Percentiles rank a stretch among this genome's conserved stretches.
phyloP scores from a whole-genome alignment of 2,329 filamentous ascomycete species.

The Aspergillus sp. region DNA sequence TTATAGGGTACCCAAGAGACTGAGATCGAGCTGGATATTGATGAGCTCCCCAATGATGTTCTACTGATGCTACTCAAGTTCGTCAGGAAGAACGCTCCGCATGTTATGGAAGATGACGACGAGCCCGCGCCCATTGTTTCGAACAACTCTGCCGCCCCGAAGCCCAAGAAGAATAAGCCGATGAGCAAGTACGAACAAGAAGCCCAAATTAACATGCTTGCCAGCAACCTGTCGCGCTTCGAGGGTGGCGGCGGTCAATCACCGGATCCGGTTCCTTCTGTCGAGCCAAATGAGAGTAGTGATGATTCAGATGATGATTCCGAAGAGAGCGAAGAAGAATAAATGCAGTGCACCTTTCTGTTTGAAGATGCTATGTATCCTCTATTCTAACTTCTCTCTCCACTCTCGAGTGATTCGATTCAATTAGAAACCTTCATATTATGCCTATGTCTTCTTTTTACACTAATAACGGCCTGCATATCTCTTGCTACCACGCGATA shows the following conservation, averaged over 20 bases:
- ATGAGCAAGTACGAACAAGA: conserved; percentile 48
- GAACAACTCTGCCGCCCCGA: conserved; percentile 29
- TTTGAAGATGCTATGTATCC: conserved; percentile 18
- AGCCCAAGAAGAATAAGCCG: conserved; percentile 47
- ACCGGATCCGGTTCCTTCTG: conserved; percentile 38
- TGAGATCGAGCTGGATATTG: conserved; percentile 44
- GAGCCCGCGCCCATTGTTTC: conserved; percentile 22
- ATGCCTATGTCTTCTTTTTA: conserved; percentile 7
- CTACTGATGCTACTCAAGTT: conserved; percentile 41
- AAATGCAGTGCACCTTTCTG: conserved; percentile 12
- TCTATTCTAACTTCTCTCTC: conserved; percentile 5
- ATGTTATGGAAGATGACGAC: conserved; percentile 39
- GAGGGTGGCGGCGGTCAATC: conserved; percentile 36
- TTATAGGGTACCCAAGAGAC: conserved; percentile 37
- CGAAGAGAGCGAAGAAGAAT: conserved; percentile 47
- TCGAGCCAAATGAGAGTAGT: conserved; percentile 40
- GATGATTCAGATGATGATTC: conserved; percentile 43
- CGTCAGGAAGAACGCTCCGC: conserved; percentile 42
- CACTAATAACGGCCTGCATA: conserved; percentile 6
- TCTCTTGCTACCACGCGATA: conserved; percentile 2
- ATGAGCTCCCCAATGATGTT: conserved; percentile 43
- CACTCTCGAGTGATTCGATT: not conserved
- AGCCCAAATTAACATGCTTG: conserved; percentile 43
- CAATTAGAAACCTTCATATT: not conserved
- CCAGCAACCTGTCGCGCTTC: conserved; percentile 42